phyloP scores from a whole-genome alignment of 352 stramenopile genomes.

The Phytophthora fragariae region DNA sequence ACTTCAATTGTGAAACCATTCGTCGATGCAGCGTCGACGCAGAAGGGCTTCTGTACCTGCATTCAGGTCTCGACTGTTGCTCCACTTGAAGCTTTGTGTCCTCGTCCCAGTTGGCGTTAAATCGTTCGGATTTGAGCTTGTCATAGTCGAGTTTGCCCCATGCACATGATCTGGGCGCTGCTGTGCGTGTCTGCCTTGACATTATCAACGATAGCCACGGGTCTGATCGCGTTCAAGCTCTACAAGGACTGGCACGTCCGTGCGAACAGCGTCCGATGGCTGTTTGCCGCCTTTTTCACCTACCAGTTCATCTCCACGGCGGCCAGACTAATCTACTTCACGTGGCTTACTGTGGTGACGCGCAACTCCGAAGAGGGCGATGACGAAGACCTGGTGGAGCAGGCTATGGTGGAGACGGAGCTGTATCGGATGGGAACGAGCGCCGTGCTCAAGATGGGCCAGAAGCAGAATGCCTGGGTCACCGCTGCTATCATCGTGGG shows the following conservation, averaged over 20 bases:
- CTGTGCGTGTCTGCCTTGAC: constrained; percentile 28
- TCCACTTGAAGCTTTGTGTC: constrained; percentile 11
- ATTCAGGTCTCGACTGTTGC: background rate
- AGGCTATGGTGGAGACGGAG: constrained; percentile 26
- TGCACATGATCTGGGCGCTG: constrained; percentile 41
- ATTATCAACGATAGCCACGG: constrained; percentile 36
- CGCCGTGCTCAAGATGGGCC: constrained; percentile 35
- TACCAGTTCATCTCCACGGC: constrained; percentile 34
- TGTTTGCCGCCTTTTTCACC: constrained; percentile 41
- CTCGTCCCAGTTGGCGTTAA: constrained; percentile 28
- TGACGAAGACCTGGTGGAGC: constrained; percentile 11
- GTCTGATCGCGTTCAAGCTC: constrained; percentile 44
- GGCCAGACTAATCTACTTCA: constrained; percentile 32
- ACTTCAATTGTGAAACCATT: background rate
- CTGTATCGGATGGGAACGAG: constrained; percentile 41
- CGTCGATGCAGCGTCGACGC: background rate
- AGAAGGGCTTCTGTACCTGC: background rate
- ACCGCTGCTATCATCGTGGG: constrained; percentile 39
- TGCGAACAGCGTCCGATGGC: constrained; percentile 34
- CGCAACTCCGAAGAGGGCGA: background rate
- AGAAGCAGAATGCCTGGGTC: constrained; percentile 36
- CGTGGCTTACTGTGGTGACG: constrained; percentile 27
- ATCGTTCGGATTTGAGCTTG: background rate
- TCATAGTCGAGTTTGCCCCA: constrained; percentile 7
- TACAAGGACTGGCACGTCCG: constrained; percentile 42